phyloP scores from a whole-genome alignment of 2,329 filamentous ascomycete species.

The Aspergillus sp. region DNA sequence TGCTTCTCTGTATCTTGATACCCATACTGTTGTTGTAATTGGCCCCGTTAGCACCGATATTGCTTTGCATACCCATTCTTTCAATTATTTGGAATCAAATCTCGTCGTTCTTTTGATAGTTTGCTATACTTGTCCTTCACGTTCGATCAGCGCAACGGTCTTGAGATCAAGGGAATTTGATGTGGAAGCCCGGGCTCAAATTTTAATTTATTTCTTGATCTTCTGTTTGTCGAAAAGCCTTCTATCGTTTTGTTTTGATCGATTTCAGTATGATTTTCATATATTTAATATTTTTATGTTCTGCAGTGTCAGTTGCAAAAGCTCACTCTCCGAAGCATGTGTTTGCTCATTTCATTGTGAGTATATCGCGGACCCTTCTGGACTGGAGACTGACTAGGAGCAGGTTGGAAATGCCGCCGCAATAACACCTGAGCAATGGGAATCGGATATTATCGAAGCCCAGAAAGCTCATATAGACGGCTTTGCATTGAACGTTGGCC shows the following conservation, averaged over 20 bases:
- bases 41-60: no score
- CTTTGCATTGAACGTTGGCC: slow-evolving; percentile 26
- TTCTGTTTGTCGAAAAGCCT: neutral
- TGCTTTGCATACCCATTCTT: no score
- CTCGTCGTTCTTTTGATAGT: neutral
- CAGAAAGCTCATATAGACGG: slow-evolving; percentile 25
- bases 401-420: slow-evolving; percentile 21
- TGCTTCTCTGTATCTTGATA: no score
- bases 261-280: slow-evolving; percentile 5
- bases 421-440: slow-evolving; percentile 18
- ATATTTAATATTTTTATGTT: slow-evolving; percentile 9
- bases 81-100: neutral
- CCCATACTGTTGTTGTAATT: no score
- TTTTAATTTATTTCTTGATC: no score
- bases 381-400: neutral
- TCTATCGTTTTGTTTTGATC: neutral
- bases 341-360: slow-evolving; percentile 31
- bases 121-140: no score
- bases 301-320: slow-evolving; percentile 3
- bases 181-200: no score
- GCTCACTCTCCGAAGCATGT: slow-evolving; percentile 17
- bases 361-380: slow-evolving; percentile 1
- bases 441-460: slow-evolving; percentile 20
- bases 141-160: neutral
- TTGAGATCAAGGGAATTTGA: no score